These are phyloP conservation scores for Podaxis rugospora DNA, from an alignment of 768 basidiomycete species.

Conservation along the genomic window DNA sequence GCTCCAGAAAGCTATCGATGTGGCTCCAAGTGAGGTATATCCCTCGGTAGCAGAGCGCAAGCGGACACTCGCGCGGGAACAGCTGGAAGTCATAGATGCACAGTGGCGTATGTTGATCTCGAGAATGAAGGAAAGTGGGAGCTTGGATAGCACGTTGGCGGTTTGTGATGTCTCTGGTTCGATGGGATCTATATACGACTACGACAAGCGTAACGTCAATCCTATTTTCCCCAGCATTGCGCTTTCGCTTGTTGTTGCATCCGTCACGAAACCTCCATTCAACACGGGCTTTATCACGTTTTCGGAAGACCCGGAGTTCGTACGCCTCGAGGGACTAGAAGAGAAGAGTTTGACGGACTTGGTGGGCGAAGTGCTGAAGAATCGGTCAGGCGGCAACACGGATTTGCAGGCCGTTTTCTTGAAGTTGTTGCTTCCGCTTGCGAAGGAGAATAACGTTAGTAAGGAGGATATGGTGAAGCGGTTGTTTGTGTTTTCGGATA, in stretches of 20 bases:
- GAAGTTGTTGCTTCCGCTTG: constrained; percentile 57
- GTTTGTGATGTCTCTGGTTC: constrained; percentile 76
- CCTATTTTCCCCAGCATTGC: constrained; percentile 64
- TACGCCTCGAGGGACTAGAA: constrained; percentile 38
- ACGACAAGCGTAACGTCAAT: constrained; percentile 11
- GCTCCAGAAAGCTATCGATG: neutral
- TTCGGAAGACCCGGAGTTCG: constrained; percentile 44
- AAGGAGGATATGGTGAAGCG: constrained; percentile 73
- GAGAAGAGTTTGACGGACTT: constrained; percentile 31
- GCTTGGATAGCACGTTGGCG: constrained; percentile 56
- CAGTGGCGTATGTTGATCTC: constrained; percentile 65
- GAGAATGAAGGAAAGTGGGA: constrained; percentile 44
- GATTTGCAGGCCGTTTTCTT: constrained; percentile 58
- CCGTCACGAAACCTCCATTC: constrained; percentile 61
- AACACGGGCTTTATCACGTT: constrained; percentile 66
- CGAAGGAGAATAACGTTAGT: constrained; percentile 48
- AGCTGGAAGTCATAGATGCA: constrained; percentile 47
- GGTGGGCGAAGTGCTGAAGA: constrained; percentile 28
- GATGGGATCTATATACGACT: constrained; percentile 41
- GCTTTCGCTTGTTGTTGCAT: constrained; percentile 61
- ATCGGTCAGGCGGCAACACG: constrained; percentile 55
- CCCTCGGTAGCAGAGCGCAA: constrained; percentile 22
- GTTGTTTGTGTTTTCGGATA: constrained; percentile 73
- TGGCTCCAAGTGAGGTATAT: constrained; percentile 10
- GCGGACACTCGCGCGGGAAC: constrained; percentile 26